Evolutionary conservation across 768 basidiomycete genomes (phyloP), one percentile per base, ranked within the genome.

Genomic region (Suillus subluteus): DNA sequence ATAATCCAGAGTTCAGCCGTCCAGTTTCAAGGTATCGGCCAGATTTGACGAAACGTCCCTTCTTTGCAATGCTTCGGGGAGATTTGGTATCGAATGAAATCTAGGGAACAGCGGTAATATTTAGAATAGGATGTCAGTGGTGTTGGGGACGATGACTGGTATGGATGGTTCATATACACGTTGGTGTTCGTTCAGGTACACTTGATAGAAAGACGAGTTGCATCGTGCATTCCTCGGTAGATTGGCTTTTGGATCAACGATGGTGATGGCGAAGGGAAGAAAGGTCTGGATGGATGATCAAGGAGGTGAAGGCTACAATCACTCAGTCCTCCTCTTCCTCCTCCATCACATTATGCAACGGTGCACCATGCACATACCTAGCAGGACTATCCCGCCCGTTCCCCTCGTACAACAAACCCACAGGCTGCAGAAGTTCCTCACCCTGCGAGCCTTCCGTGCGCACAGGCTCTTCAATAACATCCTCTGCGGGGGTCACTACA

Each of bases 261-360:
- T 26, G n/a, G 37, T 15, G 37, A 58, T 38, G n/a, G 58, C 15
- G 13, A 59, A 41, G 5, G 16, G 16, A 18, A 40, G 23, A 41
- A 59, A 30, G 38, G 38, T 40, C 40, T 41, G 58, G 26, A 41
- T 64, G 38, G 35, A 6, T 30, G 35, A 26, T 26, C n/a, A 40
- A 37, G 62, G 23, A n/a, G 37, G 37, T 15, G 37, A 64, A 7
- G 23, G 38, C 23, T 15, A 7, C 13, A 32, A 18, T 6, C 16
- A 59, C 46, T 66, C 48, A 68, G 15, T 88, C 88, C 71, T 92
- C 90, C 68, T 93, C 91, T 66, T 91, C 89, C 71, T 94, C 92
- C 75, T 94, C 94, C 58, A 94, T 30, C 50, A 95, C 94, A 67
- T 95, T 95, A 69, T 94, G 91, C 72, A 95, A 82, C 37, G 94